phyloP scores from a whole-genome alignment of 139 green algal genomes.

The Haematococcus lacustris region DNA sequence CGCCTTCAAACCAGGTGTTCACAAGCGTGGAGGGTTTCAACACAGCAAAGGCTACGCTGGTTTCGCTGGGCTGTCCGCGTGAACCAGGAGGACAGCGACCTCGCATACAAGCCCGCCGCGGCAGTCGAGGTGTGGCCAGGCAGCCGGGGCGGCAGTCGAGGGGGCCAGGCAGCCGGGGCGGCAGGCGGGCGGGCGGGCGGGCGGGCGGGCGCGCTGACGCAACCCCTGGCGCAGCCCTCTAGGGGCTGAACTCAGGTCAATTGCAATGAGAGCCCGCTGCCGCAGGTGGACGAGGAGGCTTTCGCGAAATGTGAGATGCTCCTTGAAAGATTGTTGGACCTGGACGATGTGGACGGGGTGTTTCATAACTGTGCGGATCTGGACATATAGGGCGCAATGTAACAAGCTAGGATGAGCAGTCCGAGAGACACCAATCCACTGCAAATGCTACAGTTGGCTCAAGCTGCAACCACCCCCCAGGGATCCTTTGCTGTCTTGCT shows the following conservation, averaged over 20 bases:
- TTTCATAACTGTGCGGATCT: slow-evolving; percentile 22
- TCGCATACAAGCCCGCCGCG: slow-evolving; percentile 37
- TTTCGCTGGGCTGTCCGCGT: slow-evolving; percentile 21
- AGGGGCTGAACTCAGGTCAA: too few species aligned
- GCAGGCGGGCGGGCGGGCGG: too few species aligned
- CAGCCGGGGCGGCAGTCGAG: slow-evolving; percentile 17
- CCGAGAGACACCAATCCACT: too few species aligned
- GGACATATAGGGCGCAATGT: too few species aligned
- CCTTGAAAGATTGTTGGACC: slow-evolving; percentile 75
- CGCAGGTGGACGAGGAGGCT: slow-evolving; percentile 52
- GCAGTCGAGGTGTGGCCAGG: slow-evolving; percentile 17
- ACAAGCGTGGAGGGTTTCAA: slow-evolving; percentile 7
- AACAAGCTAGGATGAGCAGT: too few species aligned
- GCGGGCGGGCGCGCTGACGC: too few species aligned
- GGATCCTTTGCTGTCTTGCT: too few species aligned
- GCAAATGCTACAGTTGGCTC: too few species aligned
- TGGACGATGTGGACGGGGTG: slow-evolving; percentile 90
- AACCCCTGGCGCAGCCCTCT: too few species aligned
- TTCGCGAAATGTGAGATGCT: slow-evolving; percentile 70
- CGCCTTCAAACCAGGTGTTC: neutral
- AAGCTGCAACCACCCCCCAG: too few species aligned
- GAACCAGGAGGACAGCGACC: slow-evolving; percentile 44
- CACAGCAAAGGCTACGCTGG: slow-evolving; percentile 3
- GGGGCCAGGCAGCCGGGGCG: too few species aligned
- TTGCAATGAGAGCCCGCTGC: too few species aligned